Evolutionary conservation across 305 asterid genomes (phyloP).

Genomic region (Fraxinus floribunda): DNA sequence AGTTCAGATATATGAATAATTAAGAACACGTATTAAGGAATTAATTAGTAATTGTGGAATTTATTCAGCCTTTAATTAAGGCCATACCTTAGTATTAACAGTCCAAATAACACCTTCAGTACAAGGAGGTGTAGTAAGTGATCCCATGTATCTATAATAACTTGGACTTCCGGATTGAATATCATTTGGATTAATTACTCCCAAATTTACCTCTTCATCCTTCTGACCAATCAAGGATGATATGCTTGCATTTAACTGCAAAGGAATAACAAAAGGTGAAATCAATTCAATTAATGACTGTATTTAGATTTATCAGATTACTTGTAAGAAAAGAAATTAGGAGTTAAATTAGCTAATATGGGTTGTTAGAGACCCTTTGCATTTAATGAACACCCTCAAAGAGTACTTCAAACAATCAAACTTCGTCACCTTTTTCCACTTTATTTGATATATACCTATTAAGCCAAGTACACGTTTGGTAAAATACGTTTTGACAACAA

Average conservation of each 20-base stretch:
- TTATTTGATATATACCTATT: no score
- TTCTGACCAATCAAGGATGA: conserved; percentile 31
- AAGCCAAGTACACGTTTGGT: no score
- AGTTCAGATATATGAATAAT: background rate
- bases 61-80: background rate
- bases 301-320: no score
- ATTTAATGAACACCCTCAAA: background rate
- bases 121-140: conserved; percentile 78
- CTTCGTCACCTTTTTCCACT: background rate
- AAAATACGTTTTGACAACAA: no score
- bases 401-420: background rate
- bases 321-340: no score
- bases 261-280: background rate
- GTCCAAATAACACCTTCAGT: conserved; percentile 82
- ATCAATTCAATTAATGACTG: no score
- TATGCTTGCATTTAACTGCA: conserved; percentile 42
- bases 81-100: conserved; percentile 43
- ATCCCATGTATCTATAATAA: conserved; percentile 59
- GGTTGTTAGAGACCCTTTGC: background rate
- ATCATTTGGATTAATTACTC: conserved; percentile 45
- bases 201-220: conserved; percentile 30
- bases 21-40: background rate
- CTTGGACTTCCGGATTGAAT: conserved; percentile 26
- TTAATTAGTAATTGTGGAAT: background rate
- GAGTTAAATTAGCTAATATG: no score